These are phyloP conservation scores for Quercus phellos DNA, from an alignment of 331 rosid species.

Conservation along the genomic window DNA sequence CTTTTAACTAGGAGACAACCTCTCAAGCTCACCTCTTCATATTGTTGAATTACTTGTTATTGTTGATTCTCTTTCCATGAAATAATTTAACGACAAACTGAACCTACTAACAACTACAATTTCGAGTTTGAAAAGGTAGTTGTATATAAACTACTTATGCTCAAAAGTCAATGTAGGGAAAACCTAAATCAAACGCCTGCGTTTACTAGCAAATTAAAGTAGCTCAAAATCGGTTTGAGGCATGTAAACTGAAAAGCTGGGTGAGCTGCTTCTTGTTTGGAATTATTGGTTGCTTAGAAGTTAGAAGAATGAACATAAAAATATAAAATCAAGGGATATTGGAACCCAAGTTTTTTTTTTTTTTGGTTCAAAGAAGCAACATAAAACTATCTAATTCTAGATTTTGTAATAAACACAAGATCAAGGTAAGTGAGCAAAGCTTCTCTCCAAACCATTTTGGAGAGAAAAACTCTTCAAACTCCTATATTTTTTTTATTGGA, in stretches of 20 bases:
- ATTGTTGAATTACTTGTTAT: neutral
- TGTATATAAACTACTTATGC: neutral
- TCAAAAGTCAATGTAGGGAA: neutral
- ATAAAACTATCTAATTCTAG: too few relatives aligned
- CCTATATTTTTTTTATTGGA: too few relatives aligned
- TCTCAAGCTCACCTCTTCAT: neutral
- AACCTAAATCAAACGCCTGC: neutral
- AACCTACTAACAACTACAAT: neutral
- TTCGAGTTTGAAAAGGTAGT: neutral
- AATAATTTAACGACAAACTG: neutral
- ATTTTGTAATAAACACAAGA: too few relatives aligned
- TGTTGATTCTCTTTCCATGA: neutral
- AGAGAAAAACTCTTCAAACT: too few relatives aligned
- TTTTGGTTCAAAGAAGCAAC: too few relatives aligned
- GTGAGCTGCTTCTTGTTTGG: neutral
- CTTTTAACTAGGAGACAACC: neutral
- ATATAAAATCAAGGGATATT: neutral
- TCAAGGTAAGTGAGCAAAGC: too few relatives aligned
- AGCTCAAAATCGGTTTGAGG: neutral
- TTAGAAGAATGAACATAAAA: neutral
- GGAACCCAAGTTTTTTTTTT: neutral
- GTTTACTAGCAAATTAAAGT: neutral
- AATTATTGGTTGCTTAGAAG: neutral
- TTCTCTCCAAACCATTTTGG: too few relatives aligned
- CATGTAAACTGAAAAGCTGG: neutral